Conservation (phyloP, 331 rosid species). For the Quercus phellos region DNA sequence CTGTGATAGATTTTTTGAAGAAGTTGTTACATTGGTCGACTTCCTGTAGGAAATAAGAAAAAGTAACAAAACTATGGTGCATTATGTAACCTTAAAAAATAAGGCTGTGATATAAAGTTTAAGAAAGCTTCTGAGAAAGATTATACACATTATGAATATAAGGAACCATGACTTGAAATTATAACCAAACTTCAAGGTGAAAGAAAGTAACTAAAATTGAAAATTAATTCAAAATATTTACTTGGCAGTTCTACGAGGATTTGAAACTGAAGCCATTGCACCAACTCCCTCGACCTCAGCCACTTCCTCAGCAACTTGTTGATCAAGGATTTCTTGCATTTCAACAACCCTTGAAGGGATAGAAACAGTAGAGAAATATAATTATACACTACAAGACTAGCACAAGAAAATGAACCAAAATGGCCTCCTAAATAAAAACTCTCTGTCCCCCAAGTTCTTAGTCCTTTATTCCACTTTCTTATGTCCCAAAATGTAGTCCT, state of each 20-base stretch:
- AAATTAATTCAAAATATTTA: slow-evolving; percentile 34
- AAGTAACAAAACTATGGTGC: not conserved
- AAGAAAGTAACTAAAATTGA: slow-evolving; percentile 2
- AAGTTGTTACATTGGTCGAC: slow-evolving; percentile 43
- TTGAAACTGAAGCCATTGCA: slow-evolving; percentile 63
- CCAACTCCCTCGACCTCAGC: slow-evolving; percentile 96
- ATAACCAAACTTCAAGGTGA: slow-evolving; percentile 7
- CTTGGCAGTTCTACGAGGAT: slow-evolving; percentile 65
- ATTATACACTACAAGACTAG: slow-evolving; percentile 9
- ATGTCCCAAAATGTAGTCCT: too few relatives aligned
- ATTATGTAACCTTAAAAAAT: not conserved
- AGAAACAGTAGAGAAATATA: slow-evolving; percentile 12
- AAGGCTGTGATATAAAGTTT: not conserved
- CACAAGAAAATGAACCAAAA: slow-evolving; percentile 7
- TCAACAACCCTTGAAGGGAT: slow-evolving; percentile 75
- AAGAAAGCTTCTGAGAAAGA: not conserved
- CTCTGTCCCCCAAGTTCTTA: too few relatives aligned
- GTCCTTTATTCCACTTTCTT: too few relatives aligned
- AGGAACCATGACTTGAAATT: slow-evolving; percentile 4
- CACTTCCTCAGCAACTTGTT: slow-evolving; percentile 96
- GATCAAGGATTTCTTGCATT: slow-evolving; percentile 96
- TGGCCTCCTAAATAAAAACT: not conserved
- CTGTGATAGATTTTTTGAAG: slow-evolving; percentile 59
- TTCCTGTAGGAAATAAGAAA: slow-evolving; percentile 41
- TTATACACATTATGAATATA: not conserved